These are phyloP conservation scores for Schoenoplectus triqueter DNA, from an alignment of 202 grass and related monocot species.

Conservation along the genomic window DNA sequence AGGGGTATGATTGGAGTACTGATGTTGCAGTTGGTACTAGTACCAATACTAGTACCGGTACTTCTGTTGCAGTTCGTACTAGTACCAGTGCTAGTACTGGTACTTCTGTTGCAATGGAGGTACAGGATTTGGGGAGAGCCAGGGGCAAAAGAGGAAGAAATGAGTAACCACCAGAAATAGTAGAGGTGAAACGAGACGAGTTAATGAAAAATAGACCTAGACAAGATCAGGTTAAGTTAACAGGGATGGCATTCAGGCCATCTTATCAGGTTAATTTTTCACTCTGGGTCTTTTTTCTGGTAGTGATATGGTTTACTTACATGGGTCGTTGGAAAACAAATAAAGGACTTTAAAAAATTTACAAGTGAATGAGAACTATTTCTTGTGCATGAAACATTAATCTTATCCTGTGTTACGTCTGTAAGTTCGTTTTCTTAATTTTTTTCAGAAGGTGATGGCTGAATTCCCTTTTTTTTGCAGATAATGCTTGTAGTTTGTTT, in stretches of 20 bases:
- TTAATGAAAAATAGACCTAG: conserved; percentile 91
- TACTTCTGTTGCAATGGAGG: conserved; percentile 44
- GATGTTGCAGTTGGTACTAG: conserved; percentile 46
- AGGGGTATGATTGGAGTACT: conserved; percentile 48
- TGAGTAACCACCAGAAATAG: conserved; percentile 61
- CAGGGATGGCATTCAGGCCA: conserved; percentile 82
- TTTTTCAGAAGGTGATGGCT: neutral
- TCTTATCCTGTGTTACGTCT: neutral
- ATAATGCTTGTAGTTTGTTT: conserved; percentile 25
- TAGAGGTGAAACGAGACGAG: conserved; percentile 91
- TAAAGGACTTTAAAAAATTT: neutral
- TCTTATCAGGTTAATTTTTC: conserved; percentile 73
- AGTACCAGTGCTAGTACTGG: conserved; percentile 24
- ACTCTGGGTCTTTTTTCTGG: neutral
- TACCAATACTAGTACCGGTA: conserved; percentile 34
- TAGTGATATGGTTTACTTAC: conserved; percentile 9
- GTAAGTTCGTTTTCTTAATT: too few relatives aligned
- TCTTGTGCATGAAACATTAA: neutral
- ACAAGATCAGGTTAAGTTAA: conserved; percentile 81
- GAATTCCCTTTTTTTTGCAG: neutral
- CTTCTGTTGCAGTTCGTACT: conserved; percentile 34
- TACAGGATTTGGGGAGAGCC: conserved; percentile 63
- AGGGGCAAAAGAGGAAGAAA: conserved; percentile 83
- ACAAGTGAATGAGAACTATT: neutral
- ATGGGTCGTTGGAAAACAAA: neutral